Evolutionary conservation across 129 eudicot species (phyloP), one percentile per base, ranked within the genome.

Genomic region (Saussurea involucrata): DNA sequence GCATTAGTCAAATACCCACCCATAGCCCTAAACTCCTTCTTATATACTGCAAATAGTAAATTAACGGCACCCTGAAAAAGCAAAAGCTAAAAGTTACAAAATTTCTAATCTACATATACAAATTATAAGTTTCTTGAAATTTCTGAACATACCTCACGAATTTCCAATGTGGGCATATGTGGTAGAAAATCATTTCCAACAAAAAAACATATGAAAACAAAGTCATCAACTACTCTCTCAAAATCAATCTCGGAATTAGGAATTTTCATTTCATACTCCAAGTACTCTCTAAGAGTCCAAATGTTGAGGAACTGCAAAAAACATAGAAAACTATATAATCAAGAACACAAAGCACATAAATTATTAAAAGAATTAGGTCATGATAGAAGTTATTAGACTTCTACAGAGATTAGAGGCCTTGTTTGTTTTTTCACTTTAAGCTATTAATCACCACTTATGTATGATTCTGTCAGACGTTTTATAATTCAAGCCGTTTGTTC

Each of bases 101-200:
- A 34, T 6, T 55, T 32, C 0, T 21, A 12, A 72, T 12, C 20
- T 65, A 24, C 21, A 34, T 10, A 76, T 37, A 68, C 10, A 63
- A n/a, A 27, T 24, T 67, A 60, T n/a, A 6, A 8, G 61, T 21
- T 40, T 65, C 46, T 36, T 31, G 55, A 18, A 73, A 31, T 46
- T 1, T 9, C n/a, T 3, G 70, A 63, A 87, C 91, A 61, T 27
- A 91, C 98, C 98, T 95, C 99, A 18, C 96, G 99, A 65, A 92
- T 95, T 83, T 92, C 99, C 74, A 95, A 84, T 4, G 97, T 95
- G 20, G 99, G 99, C 99, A 95, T 95, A 75, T 95, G 99, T 57
- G 97, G 99, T 74, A 95, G 71, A 75, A 95, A 95, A 72, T 95
- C 99, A 83, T 92, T 92, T 77, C 99, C 99, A 37, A 95, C 99